phyloP scores from a whole-genome alignment of 1,284 basidiomycete genomes.

The Naganishia sp. region DNA sequence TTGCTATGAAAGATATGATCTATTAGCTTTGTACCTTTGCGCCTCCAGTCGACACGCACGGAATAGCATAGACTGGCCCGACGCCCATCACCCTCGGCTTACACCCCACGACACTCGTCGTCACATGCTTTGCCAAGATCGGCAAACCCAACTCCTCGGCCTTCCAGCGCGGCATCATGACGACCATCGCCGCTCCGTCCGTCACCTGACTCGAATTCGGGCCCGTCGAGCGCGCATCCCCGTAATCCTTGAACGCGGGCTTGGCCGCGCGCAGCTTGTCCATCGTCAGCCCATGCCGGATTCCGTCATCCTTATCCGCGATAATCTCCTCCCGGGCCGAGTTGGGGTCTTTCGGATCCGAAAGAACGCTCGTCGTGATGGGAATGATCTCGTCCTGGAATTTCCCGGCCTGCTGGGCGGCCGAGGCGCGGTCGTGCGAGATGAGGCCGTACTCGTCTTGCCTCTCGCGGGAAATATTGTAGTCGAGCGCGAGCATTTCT shows the following conservation, averaged over 20 bases:
- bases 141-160: slow-evolving; percentile 74
- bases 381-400: slow-evolving; percentile 81
- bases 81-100: slow-evolving; percentile 82
- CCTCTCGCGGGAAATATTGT: slow-evolving; percentile 69
- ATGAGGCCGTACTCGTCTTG: slow-evolving; percentile 80
- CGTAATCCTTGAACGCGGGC: slow-evolving; percentile 86
- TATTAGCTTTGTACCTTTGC: not conserved
- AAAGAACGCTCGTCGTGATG: slow-evolving; percentile 59
- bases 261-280: slow-evolving; percentile 68
- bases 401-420: slow-evolving; percentile 63
- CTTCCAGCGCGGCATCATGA: slow-evolving; percentile 82
- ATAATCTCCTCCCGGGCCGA: slow-evolving; percentile 62
- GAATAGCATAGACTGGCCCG: slow-evolving; percentile 72
- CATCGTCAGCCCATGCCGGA: slow-evolving; percentile 73
- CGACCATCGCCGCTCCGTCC: slow-evolving; percentile 80
- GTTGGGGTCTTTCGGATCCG: slow-evolving; percentile 38
- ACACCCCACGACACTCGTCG: slow-evolving; percentile 70
- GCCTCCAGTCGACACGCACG: slow-evolving; percentile 41
- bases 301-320: slow-evolving; percentile 76
- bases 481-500: slow-evolving; percentile 77
- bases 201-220: slow-evolving; percentile 86
- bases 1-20: slow-evolving; percentile 39
- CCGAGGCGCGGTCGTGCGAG: slow-evolving; percentile 74
- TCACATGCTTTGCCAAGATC: slow-evolving; percentile 76
- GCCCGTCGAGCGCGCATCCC: slow-evolving; percentile 73